These are phyloP conservation scores for Hordeum pubiflorum DNA, from an alignment of 202 grass and related monocot genomes.

Conservation along the genomic window DNA sequence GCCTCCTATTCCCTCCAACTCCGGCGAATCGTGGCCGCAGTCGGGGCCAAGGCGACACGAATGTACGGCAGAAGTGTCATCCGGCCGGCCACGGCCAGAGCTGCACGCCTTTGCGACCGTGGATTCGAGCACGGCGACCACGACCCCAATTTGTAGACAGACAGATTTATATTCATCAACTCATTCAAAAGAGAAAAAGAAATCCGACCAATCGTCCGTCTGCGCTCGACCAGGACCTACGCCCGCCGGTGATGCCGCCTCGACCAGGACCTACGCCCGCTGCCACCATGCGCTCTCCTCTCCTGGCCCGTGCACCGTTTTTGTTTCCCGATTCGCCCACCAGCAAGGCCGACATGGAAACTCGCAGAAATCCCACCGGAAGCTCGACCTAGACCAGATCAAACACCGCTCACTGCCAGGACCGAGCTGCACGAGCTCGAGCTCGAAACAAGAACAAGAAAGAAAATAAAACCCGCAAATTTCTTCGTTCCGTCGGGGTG, in stretches of 20 bases:
- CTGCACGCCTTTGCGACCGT: background rate
- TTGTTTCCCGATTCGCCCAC: background rate
- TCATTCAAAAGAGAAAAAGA: background rate
- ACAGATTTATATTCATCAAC: background rate
- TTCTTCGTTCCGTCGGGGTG: background rate
- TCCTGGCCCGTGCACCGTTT: conserved; percentile 10
- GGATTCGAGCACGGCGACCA: conserved; percentile 9
- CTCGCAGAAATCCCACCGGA: conserved; percentile 8
- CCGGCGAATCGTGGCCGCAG: conserved; percentile 6
- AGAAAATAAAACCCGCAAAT: background rate
- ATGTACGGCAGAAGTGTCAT: conserved; percentile 3
- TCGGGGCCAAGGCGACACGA: background rate
- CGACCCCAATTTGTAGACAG: too few relatives aligned
- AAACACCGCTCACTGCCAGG: background rate
- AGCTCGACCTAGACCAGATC: background rate
- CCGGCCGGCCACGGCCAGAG: background rate
- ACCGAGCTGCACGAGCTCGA: background rate
- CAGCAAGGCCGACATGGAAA: background rate
- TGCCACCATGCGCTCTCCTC: background rate
- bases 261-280: background rate
- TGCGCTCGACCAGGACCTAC: conserved; percentile 15
- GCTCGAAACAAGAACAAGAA: background rate
- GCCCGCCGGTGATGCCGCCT: background rate
- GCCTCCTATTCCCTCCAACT: background rate
- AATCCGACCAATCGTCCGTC: conserved; percentile 1